A percentile compares a stretch with the other conserved stretches of the same genome.
Evolutionary conservation across 176 grass and related monocot genomes (phyloP).

Genomic region (Areca catechu): DNA sequence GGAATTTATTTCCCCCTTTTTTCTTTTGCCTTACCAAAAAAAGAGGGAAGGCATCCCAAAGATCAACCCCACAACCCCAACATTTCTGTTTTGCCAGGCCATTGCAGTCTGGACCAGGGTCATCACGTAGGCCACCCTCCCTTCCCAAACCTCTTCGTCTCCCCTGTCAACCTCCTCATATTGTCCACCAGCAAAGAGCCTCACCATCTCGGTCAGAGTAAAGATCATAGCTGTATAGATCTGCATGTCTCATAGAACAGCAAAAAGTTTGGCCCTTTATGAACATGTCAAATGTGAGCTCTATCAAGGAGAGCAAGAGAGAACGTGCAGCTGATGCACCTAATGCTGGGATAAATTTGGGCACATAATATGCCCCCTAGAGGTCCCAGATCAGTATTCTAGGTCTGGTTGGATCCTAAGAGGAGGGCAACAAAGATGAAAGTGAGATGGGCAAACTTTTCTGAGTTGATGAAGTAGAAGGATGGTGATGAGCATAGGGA

Average conservation of each 20-base stretch:
- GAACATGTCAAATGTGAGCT: slow-evolving; percentile 75
- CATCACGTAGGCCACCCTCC: slow-evolving; percentile 78
- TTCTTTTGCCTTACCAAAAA: too few relatives aligned
- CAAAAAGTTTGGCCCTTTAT: slow-evolving; percentile 68
- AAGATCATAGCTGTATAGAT: slow-evolving; percentile 60
- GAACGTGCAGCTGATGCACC: slow-evolving; percentile 82
- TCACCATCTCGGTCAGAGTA: slow-evolving; percentile 43
- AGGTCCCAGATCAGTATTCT: slow-evolving; percentile 17
- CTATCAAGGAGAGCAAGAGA: slow-evolving; percentile 89
- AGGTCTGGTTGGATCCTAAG: slow-evolving; percentile 47
- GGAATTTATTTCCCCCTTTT: too few relatives aligned
- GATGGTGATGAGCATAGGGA: too few relatives aligned
- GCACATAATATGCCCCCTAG: slow-evolving; percentile 30
- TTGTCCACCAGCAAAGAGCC: slow-evolving; percentile 74
- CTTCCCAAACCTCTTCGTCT: slow-evolving; percentile 46
- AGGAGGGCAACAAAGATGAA: slow-evolving; percentile 74
- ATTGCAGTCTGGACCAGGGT: slow-evolving; percentile 69
- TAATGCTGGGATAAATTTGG: slow-evolving; percentile 60
- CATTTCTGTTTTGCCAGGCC: slow-evolving; percentile 60
- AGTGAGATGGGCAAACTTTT: slow-evolving; percentile 68
- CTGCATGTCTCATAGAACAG: slow-evolving; percentile 58
- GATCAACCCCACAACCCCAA: slow-evolving; percentile 80
- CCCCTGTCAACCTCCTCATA: slow-evolving; percentile 60
- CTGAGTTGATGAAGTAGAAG: slow-evolving; percentile 71
- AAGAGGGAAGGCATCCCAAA: slow-evolving; percentile 87